These are phyloP conservation scores for Cupressus sempervirens DNA, from an alignment of 75 land plant species.

Conservation along the genomic window DNA sequence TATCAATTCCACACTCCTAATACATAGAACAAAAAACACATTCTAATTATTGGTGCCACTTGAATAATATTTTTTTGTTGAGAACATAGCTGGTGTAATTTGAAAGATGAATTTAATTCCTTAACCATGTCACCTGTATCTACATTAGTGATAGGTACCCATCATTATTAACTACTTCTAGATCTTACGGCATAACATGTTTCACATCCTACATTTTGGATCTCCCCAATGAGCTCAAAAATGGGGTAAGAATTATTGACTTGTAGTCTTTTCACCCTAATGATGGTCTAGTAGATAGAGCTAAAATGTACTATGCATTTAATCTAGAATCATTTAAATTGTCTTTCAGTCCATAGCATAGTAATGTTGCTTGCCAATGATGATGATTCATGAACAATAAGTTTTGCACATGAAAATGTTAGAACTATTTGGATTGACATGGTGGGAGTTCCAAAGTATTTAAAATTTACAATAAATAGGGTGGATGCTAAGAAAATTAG, in stretches of 20 bases:
- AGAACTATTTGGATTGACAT: not conserved
- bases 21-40: too few relatives aligned
- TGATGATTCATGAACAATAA: not conserved
- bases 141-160: not conserved
- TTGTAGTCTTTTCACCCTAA: too few relatives aligned
- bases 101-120: conserved; percentile 49
- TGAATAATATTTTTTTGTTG: too few relatives aligned
- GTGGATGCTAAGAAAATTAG: not conserved
- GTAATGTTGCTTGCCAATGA: not conserved
- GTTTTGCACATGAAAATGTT: not conserved
- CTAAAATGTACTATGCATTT: too few relatives aligned
- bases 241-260: too few relatives aligned
- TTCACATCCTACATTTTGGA: too few relatives aligned
- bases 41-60: too few relatives aligned
- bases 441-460: not conserved
- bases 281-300: too few relatives aligned
- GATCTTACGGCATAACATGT: not conserved
- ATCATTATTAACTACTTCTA: not conserved
- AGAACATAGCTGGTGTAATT: too few relatives aligned
- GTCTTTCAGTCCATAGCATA: not conserved
- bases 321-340: not conserved
- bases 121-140: conserved; percentile 34
- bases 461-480: not conserved
- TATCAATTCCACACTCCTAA: too few relatives aligned
- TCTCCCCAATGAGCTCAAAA: too few relatives aligned